Evolutionary conservation across 2,329 filamentous ascomycete species (phyloP).

Genomic region (Metarhizium rileyi): DNA sequence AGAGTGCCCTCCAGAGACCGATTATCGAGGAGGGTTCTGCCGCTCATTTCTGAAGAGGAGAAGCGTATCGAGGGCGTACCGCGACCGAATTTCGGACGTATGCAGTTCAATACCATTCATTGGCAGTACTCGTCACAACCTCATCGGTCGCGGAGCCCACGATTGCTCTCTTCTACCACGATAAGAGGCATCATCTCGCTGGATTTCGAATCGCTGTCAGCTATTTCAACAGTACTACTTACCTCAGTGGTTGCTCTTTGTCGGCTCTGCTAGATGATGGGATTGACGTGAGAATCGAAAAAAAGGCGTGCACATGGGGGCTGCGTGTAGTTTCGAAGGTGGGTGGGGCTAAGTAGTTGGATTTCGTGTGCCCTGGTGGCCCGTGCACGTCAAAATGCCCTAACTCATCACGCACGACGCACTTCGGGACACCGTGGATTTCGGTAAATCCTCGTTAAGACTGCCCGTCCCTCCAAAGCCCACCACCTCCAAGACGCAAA

Average conservation of each 20-base stretch:
- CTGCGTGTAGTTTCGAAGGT: constrained; percentile 1
- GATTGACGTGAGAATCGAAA: constrained; percentile 6
- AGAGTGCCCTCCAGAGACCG: constrained; percentile 53
- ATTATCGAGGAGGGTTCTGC: constrained; percentile 55
- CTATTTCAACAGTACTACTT: constrained; percentile 25
- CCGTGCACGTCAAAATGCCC: constrained; percentile 35
- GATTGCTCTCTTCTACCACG: constrained; percentile 57
- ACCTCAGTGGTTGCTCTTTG: constrained; percentile 26
- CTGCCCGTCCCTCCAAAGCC: constrained; percentile 19
- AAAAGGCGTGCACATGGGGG: constrained; percentile 6
- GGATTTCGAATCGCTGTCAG: constrained; percentile 22
- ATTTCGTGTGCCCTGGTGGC: constrained; percentile 30
- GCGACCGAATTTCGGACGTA: background rate
- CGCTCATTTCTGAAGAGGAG: constrained; percentile 55
- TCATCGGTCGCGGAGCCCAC: constrained; percentile 20
- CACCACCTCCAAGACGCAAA: constrained; percentile 20
- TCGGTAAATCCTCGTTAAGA: constrained; percentile 27
- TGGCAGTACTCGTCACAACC: background rate
- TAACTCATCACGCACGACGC: constrained; percentile 23
- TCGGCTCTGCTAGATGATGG: constrained; percentile 1
- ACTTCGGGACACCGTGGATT: constrained; percentile 20
- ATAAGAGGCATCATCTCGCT: constrained; percentile 34
- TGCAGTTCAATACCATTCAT: background rate
- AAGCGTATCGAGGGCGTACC: constrained; percentile 44
- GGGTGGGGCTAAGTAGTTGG: constrained; percentile 6